Evolutionary conservation across 2,329 filamentous ascomycete genomes (phyloP).

Genomic region (Nigrograna mackinnonii): DNA sequence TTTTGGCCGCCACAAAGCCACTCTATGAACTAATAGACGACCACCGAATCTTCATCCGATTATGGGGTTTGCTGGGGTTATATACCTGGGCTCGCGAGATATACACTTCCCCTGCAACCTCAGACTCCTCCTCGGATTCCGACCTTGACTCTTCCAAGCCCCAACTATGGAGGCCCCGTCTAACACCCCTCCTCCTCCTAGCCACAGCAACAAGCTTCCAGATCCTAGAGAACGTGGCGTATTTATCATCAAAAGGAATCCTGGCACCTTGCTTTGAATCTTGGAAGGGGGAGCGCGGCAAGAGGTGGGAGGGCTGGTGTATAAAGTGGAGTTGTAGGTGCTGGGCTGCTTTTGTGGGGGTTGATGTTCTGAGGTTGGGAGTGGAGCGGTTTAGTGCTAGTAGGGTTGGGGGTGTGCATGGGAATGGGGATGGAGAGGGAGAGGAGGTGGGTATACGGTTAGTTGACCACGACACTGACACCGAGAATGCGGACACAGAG

Average conservation of each 20-base stretch:
- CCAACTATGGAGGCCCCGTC: too few species aligned
- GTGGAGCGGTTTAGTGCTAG: conserved; percentile 1
- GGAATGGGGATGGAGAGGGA: conserved; percentile 48
- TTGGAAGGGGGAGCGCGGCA: conserved; percentile 52
- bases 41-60: conserved; percentile 70
- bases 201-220: conserved; percentile 72
- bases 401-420: conserved; percentile 24
- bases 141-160: too few species aligned
- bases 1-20: conserved; percentile 40
- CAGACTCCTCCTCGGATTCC: conserved; percentile 5
- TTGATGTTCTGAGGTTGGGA: conserved; percentile 71
- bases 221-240: conserved; percentile 80
- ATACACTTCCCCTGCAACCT: conserved; percentile 29
- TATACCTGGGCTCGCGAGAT: conserved; percentile 65
- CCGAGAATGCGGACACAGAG: conserved; percentile 6
- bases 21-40: conserved; percentile 71
- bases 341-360: conserved; percentile 77
- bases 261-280: conserved; percentile 46
- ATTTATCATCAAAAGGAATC: conserved; percentile 74
- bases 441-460: too few species aligned
- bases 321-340: conserved; percentile 76
- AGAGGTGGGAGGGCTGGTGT: conserved; percentile 59
- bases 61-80: conserved; percentile 78
- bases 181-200: conserved; percentile 70
- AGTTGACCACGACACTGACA: conserved; percentile 38